Evolutionary conservation across 352 stramenopile species (phyloP), one percentile per base, ranked within the genome.

Genomic region (Phytophthora cryptogea): DNA sequence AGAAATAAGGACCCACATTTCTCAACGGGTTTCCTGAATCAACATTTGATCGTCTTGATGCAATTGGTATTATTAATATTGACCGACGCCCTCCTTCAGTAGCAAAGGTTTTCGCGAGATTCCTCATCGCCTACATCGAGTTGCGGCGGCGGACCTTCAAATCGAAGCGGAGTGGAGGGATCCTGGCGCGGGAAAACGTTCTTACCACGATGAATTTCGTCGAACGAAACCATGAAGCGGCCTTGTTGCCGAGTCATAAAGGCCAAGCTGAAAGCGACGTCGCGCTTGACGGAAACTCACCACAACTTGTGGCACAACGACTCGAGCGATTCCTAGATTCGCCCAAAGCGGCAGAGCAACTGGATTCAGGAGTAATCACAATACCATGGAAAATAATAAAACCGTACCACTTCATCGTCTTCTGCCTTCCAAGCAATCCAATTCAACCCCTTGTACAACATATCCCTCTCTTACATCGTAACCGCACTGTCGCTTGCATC

Each of bases 151-250:
- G 56, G 56, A 58, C 26, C 9, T 41, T 1, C 50, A 66, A 59
- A 66, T 66, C 57, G 9, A 16, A 47, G 31, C 17, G 11, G 33
- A 54, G 4, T 60, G 32, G 48, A 60, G 57, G 57, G 33, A 60
- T 65, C 49, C 58, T 66, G 49, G 17, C 49, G 58, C 13, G 58
- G 39, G 16, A 51, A 41, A 46, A 26, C 33, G 5, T 31, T 33
- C 41, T 59, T 66, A 59, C 57, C 57, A 60, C 41, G 14, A 56
- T 8, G 37, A 27, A 26, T 43, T 27, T 27, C 17, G 14, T 13
- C 35, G 14, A 17, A 20, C 54, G 37, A 33, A 57, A 58, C 30
- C 8, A 46, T 20, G 11, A 8, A 7, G 35, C 60, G 32, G 47
- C 60, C 54, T 60, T 39, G 54, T 68, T 65, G 60, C 45, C 51